Evolutionary conservation across 805 yeast genomes (phyloP).

Genomic region (Cyberlindnera bimundalis): DNA sequence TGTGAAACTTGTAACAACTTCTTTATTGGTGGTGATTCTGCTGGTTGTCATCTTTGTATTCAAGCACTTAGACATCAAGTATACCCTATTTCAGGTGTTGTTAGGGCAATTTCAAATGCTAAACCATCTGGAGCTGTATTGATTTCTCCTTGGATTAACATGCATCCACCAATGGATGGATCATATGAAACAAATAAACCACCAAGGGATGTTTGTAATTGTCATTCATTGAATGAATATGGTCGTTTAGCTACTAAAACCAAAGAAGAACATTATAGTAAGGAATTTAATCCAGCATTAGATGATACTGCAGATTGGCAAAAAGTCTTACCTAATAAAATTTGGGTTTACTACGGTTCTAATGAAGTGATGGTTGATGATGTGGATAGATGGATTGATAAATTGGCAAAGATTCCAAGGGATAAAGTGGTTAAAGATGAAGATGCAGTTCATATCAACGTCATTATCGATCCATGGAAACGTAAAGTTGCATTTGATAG

Average conservation of each 20-base stretch:
- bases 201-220: conserved; percentile 7
- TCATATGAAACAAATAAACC: conserved; percentile 9
- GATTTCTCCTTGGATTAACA: conserved; percentile 20
- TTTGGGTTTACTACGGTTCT: conserved; percentile 6
- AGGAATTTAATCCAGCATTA: conserved; percentile 6
- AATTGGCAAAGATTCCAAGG: conserved; percentile 3
- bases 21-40: conserved; percentile 31
- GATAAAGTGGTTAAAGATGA: conserved; percentile 4
- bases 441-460: conserved; percentile 6
- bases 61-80: conserved; percentile 14
- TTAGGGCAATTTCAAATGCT: background rate
- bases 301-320: conserved; percentile 7
- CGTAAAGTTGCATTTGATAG: conserved; percentile 1
- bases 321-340: conserved; percentile 5
- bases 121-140: conserved; percentile 8
- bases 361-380: conserved; percentile 10
- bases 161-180: conserved; percentile 10
- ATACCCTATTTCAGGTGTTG: conserved; percentile 6
- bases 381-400: conserved; percentile 5
- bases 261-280: conserved; percentile 1
- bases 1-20: conserved; percentile 16
- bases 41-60: conserved; percentile 29
- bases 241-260: conserved; percentile 1
- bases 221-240: conserved; percentile 4
- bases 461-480: conserved; percentile 6